phyloP scores from a whole-genome alignment of 345 rosid genomes.

The Gossypium herbaceum region DNA sequence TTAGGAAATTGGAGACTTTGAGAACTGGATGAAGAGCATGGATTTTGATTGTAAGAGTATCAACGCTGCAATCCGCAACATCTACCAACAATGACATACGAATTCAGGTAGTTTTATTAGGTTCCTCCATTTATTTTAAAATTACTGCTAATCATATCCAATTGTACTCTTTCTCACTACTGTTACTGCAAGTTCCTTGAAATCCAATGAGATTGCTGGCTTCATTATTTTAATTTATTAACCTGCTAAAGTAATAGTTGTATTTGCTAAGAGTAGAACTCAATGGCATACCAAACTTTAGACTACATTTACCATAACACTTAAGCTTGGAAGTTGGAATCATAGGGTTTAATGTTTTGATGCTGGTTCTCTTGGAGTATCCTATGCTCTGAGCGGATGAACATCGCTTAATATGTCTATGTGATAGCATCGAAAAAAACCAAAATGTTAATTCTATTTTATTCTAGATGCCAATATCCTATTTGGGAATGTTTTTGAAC shows the following conservation, averaged over 20 bases:
- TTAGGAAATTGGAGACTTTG: constrained; percentile 92
- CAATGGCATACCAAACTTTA: neutral
- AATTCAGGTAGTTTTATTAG: no score
- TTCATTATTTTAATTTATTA: no score
- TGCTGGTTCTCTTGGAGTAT: no score
- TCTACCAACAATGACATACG: constrained; percentile 41
- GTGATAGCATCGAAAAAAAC: neutral
- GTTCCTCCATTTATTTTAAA: neutral
- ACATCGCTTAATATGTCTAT: neutral
- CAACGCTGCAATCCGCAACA: constrained; percentile 64
- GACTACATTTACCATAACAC: neutral
- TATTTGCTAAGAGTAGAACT: no score
- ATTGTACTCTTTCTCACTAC: neutral
- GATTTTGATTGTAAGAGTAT: constrained; percentile 81
- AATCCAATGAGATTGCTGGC: neutral
- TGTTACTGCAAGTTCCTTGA: neutral
- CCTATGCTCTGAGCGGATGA: neutral
- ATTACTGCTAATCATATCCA: neutral
- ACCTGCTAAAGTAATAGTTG: no score
- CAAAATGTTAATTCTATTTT: constrained; percentile 8
- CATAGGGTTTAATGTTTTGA: no score
- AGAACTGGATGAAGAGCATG: constrained; percentile 97
- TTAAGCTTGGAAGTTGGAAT: neutral
- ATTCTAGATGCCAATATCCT: constrained; percentile 68
- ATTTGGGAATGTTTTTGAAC: constrained; percentile 87